Percentiles rank a stretch among this genome's conserved stretches.
Conservation (phyloP, 352 stramenopile genomes). For the Globisporangium recalcitrans region DNA sequence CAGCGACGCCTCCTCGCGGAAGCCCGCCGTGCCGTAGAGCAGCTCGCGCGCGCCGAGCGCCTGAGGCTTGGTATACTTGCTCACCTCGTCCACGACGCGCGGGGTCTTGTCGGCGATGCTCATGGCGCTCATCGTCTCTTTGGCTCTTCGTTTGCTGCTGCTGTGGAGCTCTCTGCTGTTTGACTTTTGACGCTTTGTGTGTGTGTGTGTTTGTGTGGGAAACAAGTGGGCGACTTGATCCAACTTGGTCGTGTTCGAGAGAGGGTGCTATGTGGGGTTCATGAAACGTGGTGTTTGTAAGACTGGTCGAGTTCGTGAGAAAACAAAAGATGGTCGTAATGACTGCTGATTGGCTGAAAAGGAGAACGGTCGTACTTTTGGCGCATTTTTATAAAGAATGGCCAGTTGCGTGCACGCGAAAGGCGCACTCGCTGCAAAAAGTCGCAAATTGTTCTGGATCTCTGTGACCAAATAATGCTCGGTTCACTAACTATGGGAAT, state of each 20-base stretch:
- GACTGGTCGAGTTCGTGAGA: too few relatives aligned
- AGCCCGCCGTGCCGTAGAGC: conserved; percentile 94
- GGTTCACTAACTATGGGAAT: too few relatives aligned
- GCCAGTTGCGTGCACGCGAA: conserved; percentile 7
- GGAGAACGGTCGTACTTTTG: not conserved
- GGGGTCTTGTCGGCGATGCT: conserved; percentile 77
- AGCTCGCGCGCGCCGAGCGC: conserved; percentile 39
- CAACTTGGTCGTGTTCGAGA: conserved; percentile 4
- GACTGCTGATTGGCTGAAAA: conserved; percentile 4
- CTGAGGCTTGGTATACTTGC: conserved; percentile 61
- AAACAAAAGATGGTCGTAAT: conserved; percentile 20
- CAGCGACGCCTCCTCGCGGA: conserved; percentile 89
- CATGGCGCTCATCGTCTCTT: conserved; percentile 27
- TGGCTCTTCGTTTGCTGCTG: not conserved
- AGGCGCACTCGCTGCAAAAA: not conserved
- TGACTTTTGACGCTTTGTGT: not conserved
- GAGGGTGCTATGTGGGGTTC: not conserved
- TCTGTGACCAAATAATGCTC: not conserved
- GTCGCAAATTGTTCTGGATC: conserved; percentile 2
- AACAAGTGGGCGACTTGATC: not conserved
- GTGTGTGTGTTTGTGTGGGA: not conserved
- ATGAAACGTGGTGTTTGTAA: not conserved
- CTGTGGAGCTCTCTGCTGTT: not conserved
- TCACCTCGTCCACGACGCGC: conserved; percentile 70
- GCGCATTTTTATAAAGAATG: not conserved